Percentiles rank a stretch among this genome's conserved stretches.
Evolutionary conservation across 2,329 filamentous ascomycete genomes (phyloP).

Genomic region (Paecilomyces variotii): DNA sequence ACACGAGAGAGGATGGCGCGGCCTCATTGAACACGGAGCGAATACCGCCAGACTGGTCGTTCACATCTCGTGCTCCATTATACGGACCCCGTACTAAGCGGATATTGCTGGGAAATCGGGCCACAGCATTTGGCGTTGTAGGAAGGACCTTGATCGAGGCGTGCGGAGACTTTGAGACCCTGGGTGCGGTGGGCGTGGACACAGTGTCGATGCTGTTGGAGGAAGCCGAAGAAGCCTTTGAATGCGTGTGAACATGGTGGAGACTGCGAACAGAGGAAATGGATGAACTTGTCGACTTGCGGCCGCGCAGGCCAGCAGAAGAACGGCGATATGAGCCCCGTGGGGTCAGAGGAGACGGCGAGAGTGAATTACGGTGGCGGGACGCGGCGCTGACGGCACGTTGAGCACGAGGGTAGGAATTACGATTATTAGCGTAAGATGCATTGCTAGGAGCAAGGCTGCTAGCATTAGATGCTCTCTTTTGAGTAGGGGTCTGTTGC

Average conservation of each 20-base stretch:
- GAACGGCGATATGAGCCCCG: constrained; percentile 77
- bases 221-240: constrained; percentile 88
- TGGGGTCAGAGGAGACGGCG: constrained; percentile 80
- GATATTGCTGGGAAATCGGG: constrained; percentile 75
- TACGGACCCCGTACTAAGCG: constrained; percentile 60
- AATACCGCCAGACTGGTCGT: constrained; percentile 16
- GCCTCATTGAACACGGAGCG: constrained; percentile 31
- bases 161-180: constrained; percentile 66
- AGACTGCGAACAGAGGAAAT: constrained; percentile 89
- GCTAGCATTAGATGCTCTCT: constrained; percentile 33
- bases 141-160: constrained; percentile 92
- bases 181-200: constrained; percentile 59
- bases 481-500: constrained; percentile 30
- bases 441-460: constrained; percentile 35
- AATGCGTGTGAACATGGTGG: constrained; percentile 81
- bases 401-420: constrained; percentile 32
- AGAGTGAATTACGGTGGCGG: constrained; percentile 62
- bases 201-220: constrained; percentile 67
- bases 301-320: constrained; percentile 73
- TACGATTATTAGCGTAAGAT: constrained; percentile 34
- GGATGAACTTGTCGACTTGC: constrained; percentile 93
- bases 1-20: constrained; percentile 26
- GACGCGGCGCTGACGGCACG: constrained; percentile 27
- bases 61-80: constrained; percentile 17
- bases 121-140: constrained; percentile 66